Percentiles rank a stretch among this genome's conserved stretches.
These are phyloP conservation scores for Dunaliella salina DNA, from an alignment of 163 green algal species.

Conservation along the genomic window DNA sequence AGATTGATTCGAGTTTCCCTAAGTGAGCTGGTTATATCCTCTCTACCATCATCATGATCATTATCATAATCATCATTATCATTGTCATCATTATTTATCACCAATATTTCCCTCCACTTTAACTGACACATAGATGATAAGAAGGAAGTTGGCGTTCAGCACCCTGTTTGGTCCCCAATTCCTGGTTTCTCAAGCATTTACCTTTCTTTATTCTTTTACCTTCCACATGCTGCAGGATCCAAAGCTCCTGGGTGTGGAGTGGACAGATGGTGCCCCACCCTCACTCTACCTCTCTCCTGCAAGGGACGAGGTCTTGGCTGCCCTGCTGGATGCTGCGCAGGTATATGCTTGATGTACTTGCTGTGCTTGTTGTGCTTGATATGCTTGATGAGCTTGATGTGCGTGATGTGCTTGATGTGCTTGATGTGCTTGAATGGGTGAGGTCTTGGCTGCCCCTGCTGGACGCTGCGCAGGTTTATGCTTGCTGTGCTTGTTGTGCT, in stretches of 20 bases:
- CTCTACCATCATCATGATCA: too few relatives aligned
- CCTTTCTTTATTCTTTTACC: slow-evolving; percentile 38
- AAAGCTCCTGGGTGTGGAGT: slow-evolving; percentile 72
- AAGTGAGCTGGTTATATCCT: too few relatives aligned
- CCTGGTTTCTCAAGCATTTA: background rate
- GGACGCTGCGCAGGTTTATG: background rate
- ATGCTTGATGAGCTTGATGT: too few relatives aligned
- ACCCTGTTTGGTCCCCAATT: background rate
- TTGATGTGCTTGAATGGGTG: background rate
- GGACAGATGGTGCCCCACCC: slow-evolving; percentile 52
- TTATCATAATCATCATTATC: too few relatives aligned
- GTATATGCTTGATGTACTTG: slow-evolving; percentile 16
- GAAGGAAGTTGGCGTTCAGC: background rate
- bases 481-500: too few relatives aligned
- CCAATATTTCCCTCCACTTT: too few relatives aligned
- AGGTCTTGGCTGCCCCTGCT: background rate
- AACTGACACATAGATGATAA: too few relatives aligned
- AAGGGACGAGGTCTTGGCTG: slow-evolving; percentile 66
- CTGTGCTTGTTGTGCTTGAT: too few relatives aligned
- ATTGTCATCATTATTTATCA: too few relatives aligned
- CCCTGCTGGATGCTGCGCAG: slow-evolving; percentile 68
- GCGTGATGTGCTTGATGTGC: too few relatives aligned
- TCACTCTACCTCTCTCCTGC: slow-evolving; percentile 58
- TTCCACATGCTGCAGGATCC: slow-evolving; percentile 63
- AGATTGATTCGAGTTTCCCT: too few relatives aligned